These are phyloP conservation scores for Ascochyta fabae DNA, from an alignment of 2,329 filamentous ascomycete genomes.

Conservation along the genomic window DNA sequence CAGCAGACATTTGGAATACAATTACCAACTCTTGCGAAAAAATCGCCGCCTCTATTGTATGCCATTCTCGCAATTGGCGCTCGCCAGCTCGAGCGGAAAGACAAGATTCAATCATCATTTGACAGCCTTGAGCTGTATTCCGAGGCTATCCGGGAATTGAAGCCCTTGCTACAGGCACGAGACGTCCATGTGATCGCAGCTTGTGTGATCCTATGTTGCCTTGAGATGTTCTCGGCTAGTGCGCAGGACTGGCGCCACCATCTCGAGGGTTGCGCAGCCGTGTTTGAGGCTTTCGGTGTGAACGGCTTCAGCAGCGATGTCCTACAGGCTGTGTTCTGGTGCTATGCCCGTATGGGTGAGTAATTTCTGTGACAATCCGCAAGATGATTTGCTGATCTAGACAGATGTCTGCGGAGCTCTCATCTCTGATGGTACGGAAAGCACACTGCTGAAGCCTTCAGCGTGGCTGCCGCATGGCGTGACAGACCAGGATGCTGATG, in stretches of 20 bases:
- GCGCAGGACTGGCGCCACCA: conserved; percentile 58
- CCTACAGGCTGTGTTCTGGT: conserved; percentile 62
- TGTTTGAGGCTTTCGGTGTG: conserved; percentile 59
- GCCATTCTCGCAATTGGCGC: conserved; percentile 61
- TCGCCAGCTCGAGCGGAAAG: conserved; percentile 58
- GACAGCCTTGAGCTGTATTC: conserved; percentile 59
- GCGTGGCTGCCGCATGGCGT: conserved; percentile 53
- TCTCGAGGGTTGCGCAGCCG: conserved; percentile 59
- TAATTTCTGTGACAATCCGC: neutral
- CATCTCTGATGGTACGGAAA: conserved; percentile 56
- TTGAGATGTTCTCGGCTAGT: conserved; percentile 57
- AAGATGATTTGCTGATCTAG: neutral
- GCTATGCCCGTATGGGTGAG: conserved; percentile 60
- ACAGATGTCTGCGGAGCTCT: conserved; percentile 60
- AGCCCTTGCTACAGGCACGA: conserved; percentile 56
- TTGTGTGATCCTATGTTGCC: conserved; percentile 61
- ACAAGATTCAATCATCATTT: conserved; percentile 48
- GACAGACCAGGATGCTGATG: conserved; percentile 27
- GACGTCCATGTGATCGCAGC: conserved; percentile 60
- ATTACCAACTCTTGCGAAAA: conserved; percentile 56
- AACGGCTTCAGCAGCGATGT: conserved; percentile 59
- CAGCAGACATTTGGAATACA: conserved; percentile 57
- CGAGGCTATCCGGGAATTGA: conserved; percentile 58
- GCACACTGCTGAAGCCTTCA: conserved; percentile 57
- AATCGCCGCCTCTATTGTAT: conserved; percentile 55